These are phyloP conservation scores for Chlamydomonas schloesseri DNA, from an alignment of 139 green algal species.

Conservation along the genomic window DNA sequence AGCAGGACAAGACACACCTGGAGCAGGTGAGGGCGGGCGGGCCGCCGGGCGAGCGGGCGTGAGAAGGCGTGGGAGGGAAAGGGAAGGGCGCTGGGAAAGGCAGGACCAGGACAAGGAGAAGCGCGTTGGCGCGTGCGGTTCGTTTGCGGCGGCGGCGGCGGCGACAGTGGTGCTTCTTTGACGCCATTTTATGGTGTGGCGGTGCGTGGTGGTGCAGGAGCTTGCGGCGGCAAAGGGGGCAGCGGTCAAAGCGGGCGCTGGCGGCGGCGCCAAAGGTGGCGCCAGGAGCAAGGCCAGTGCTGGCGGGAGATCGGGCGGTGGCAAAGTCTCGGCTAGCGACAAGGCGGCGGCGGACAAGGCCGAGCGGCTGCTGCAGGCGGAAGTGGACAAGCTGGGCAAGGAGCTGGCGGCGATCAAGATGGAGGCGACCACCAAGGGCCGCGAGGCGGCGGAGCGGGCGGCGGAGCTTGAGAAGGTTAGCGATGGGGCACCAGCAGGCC, in stretches of 20 bases:
- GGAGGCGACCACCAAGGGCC: not conserved
- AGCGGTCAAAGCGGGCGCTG: not conserved
- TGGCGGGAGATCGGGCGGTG: not conserved
- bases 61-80: too few species aligned
- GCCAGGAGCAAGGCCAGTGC: not conserved
- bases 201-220: too few species aligned
- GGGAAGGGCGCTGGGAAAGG: not conserved
- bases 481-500: too few species aligned
- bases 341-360: not conserved
- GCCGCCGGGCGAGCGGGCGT: too few species aligned
- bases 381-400: not conserved
- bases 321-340: not conserved
- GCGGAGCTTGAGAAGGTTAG: not conserved
- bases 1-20: not conserved
- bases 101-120: not conserved
- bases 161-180: too few species aligned
- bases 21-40: not conserved
- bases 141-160: too few species aligned
- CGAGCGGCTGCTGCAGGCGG: not conserved
- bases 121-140: too few species aligned
- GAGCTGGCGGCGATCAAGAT: not conserved
- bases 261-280: not conserved
- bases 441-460: not conserved
- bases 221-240: too few species aligned
- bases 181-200: too few species aligned